Evolutionary conservation across 257 asterid species (phyloP).

Genomic region (Parsonsia alboflavescens): DNA sequence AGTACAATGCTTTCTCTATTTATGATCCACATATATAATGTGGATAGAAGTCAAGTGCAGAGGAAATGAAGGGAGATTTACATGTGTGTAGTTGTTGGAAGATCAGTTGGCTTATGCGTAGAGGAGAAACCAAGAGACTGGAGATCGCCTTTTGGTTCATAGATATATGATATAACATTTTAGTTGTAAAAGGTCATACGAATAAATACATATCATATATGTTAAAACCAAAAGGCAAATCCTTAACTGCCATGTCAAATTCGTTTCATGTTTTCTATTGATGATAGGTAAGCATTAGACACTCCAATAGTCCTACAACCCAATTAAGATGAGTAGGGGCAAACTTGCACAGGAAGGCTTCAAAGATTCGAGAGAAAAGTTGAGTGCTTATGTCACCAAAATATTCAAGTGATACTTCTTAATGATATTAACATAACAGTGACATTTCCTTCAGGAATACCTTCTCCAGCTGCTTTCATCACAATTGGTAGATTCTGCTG

Average conservation of each 20-base stretch:
- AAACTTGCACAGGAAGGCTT: neutral
- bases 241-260: neutral
- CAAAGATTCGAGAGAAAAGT: neutral
- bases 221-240: no score
- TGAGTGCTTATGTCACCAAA: neutral
- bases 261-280: neutral
- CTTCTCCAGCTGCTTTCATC: constrained; percentile 63
- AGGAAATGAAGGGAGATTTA: no score
- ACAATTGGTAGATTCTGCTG: constrained; percentile 51
- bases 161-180: no score
- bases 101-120: no score
- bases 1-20: no score
- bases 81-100: no score
- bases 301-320: neutral
- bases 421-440: neutral
- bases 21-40: no score
- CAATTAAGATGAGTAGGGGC: neutral
- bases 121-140: no score
- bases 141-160: no score
- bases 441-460: constrained; percentile 20
- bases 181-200: no score
- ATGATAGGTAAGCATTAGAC: neutral
- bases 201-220: no score
- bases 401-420: neutral
- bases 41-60: no score